A percentile compares a stretch with the other conserved stretches of the same genome.
phyloP scores from a whole-genome alignment of 768 basidiomycete genomes.

The Podaxis mareebaensis region DNA sequence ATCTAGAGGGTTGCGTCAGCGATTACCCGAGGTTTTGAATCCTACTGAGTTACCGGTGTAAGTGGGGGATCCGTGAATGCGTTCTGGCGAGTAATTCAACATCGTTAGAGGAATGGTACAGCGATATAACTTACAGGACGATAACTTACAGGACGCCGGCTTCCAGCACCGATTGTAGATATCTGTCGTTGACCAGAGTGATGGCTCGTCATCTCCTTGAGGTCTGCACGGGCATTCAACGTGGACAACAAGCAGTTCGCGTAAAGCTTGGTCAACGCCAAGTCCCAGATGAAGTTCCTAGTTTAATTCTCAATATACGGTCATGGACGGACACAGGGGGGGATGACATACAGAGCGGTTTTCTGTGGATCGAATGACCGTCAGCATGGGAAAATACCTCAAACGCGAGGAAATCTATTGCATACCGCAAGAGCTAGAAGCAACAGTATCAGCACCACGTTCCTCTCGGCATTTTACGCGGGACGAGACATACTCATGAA shows the following conservation, averaged over 20 bases:
- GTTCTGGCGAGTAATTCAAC: neutral
- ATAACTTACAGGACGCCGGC: slow-evolving; percentile 2
- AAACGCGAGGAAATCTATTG: neutral
- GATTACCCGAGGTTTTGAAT: neutral
- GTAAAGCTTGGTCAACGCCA: slow-evolving; percentile 49
- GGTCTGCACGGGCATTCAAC: slow-evolving; percentile 41
- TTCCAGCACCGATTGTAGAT: neutral
- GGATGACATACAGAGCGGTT: slow-evolving; percentile 40
- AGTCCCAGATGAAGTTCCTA: slow-evolving; percentile 52
- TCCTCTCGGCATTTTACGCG: neutral
- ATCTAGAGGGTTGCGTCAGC: neutral
- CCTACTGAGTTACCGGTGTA: slow-evolving; percentile 1
- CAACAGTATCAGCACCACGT: neutral
- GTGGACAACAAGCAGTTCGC: slow-evolving; percentile 50
- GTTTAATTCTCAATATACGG: neutral
- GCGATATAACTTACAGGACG: slow-evolving; percentile 2
- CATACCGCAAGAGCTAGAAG: slow-evolving; percentile 36
- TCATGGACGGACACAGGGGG: neutral
- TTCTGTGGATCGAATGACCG: slow-evolving; percentile 28
- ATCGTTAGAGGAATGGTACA: neutral
- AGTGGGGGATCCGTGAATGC: neutral
- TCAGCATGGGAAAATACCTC: neutral
- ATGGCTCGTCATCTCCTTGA: slow-evolving; percentile 26
- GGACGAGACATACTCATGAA: slow-evolving; percentile 39
- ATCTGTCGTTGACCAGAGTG: slow-evolving; percentile 10